Evolutionary conservation across 2,329 filamentous ascomycete species (phyloP), one percentile per base, ranked within the genome.

Genomic region (Colletotrichum tofieldiae): DNA sequence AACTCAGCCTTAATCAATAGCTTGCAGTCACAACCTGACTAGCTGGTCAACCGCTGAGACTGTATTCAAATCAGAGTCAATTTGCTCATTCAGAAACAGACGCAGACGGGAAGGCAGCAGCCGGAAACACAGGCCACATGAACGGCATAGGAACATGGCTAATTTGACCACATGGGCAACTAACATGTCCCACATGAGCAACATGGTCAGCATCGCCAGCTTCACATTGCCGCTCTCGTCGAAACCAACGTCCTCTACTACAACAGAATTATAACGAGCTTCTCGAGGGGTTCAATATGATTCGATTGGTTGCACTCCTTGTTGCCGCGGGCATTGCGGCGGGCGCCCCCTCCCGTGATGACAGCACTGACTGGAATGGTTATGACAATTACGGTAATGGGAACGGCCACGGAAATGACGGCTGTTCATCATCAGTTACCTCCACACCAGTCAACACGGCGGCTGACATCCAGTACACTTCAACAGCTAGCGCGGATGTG

Each of bases 401-500:
- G 12, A 3, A 51, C 14, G 49, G 49, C 8, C 18, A 41, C 12
- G 39, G 39, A 1, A 41, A 41, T 14, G 39, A n/a, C 18, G 43
- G 35, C 18, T 26, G 29, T 35, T 5, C 32, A 12, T 26, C 32
- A 18, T n/a, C 51, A n/a, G 9, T 20, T 20, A 41, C 52, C 11
- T 9, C 64, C 23, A 67, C 68, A 4, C 47, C 55, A 16, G 58
- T 55, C 26, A 52, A 55, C 41, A 67, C 68, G 49, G 51, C 43
- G 9, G 35, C 64, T 11, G 66, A 69, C 12, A 51, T 43, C 26
- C 60, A 64, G 20, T 86, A 87, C 79, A 91, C 88, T 20, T 85
- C 88, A 3, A 91, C 89, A 2, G 82, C 80, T 43, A 79, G 85
- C 29, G 79, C 83, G 29, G 83, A 84, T 61, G 88, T 92, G 14